Conservation (phyloP, 768 basidiomycete genomes). For the Mycena galericulata region DNA sequence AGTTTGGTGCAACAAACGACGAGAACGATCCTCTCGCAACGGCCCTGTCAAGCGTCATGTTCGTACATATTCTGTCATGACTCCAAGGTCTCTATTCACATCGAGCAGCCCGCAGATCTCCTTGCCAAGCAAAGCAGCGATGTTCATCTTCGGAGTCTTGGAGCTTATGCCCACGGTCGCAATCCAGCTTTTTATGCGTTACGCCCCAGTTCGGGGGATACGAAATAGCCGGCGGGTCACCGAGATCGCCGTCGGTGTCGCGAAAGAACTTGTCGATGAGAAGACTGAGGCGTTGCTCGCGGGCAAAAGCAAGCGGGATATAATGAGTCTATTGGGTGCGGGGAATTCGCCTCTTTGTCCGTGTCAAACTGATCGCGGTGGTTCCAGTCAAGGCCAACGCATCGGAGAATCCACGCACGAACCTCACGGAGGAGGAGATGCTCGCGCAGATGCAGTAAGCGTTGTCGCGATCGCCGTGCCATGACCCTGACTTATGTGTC, state of each 20-base stretch:
- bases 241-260: constrained; percentile 55
- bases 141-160: constrained; percentile 19
- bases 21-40: neutral
- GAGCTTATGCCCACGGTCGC: neutral
- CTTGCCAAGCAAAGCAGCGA: neutral
- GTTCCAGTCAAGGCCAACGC: constrained; percentile 38
- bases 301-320: constrained; percentile 64
- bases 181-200: neutral
- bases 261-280: constrained; percentile 58
- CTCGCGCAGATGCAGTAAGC: constrained; percentile 52
- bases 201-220: constrained; percentile 2
- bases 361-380: neutral
- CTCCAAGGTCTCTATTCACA: neutral
- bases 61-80: neutral
- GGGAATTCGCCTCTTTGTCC: neutral
- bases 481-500: neutral
- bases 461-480: neutral
- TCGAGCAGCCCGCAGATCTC: neutral
- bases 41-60: constrained; percentile 21
- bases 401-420: constrained; percentile 32
- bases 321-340: constrained; percentile 70
- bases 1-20: constrained; percentile 17
- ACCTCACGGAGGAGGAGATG: constrained; percentile 39
- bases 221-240: constrained; percentile 8
- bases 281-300: constrained; percentile 61